Percentiles rank a stretch among this genome's conserved stretches.
These are phyloP conservation scores for Podila verticillata DNA, from an alignment of 192 early-diverging fungal genomes.

Conservation along the genomic window DNA sequence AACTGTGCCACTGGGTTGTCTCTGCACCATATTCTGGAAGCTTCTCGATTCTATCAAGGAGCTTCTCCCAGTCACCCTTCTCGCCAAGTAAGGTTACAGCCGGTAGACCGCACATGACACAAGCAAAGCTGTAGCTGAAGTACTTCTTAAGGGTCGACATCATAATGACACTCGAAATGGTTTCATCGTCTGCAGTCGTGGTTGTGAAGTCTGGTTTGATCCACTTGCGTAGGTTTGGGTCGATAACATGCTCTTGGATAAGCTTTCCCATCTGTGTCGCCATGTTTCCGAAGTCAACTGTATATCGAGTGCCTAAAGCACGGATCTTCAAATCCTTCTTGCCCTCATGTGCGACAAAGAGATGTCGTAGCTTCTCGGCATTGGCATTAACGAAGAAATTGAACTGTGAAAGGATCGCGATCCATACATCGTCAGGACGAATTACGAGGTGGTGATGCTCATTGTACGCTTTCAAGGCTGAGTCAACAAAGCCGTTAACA, in stretches of 20 bases:
- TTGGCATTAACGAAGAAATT: constrained; percentile 17
- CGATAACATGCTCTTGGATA: constrained; percentile 10
- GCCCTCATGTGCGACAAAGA: constrained; percentile 13
- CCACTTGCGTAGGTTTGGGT: constrained; percentile 9
- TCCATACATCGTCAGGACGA: constrained; percentile 23
- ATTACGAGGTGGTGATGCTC: constrained; percentile 12
- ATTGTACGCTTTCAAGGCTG: constrained; percentile 9
- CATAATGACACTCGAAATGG: constrained; percentile 12
- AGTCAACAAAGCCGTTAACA: constrained; percentile 11
- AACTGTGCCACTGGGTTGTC: constrained; percentile 8
- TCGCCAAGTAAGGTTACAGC: constrained; percentile 13
- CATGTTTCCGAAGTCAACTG: constrained; percentile 11
- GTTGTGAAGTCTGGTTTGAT: constrained; percentile 27
- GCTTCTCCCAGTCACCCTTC: constrained; percentile 20
- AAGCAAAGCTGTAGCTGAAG: constrained; percentile 7
- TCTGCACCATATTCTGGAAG: constrained; percentile 9
- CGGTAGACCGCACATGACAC: constrained; percentile 3
- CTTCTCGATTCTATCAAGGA: constrained; percentile 11
- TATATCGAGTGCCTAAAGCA: not conserved
- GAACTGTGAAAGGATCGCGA: constrained; percentile 24
- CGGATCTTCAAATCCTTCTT: constrained; percentile 5
- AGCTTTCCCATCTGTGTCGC: constrained; percentile 11
- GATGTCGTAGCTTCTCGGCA: constrained; percentile 9
- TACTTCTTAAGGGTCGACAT: constrained; percentile 25
- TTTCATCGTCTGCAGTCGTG: constrained; percentile 9